Evolutionary conservation across 2,329 filamentous ascomycete genomes (phyloP).

Genomic region (Cadophora sp.): DNA sequence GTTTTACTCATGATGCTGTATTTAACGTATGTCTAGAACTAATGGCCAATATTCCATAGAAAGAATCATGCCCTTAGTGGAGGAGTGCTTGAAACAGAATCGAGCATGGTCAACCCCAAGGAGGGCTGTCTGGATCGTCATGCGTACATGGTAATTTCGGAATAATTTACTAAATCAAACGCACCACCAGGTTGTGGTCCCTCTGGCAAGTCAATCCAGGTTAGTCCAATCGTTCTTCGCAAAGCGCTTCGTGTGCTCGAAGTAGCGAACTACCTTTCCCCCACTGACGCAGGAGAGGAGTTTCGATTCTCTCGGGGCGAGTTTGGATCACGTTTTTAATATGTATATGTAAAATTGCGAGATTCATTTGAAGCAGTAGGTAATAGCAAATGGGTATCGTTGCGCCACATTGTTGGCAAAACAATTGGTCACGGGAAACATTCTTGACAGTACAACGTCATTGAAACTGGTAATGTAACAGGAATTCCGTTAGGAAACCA

Average conservation of each 20-base stretch:
- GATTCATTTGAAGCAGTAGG: not conserved
- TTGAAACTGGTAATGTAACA: too few relatives aligned
- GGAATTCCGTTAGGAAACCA: too few relatives aligned
- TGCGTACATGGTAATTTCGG: not conserved
- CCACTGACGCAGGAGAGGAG: slow-evolving; percentile 3
- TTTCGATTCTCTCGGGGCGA: not conserved
- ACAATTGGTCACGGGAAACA: not conserved
- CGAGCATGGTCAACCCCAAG: too few relatives aligned
- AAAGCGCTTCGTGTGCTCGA: not conserved
- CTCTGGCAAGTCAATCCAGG: not conserved
- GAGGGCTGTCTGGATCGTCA: too few relatives aligned
- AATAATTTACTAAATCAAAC: not conserved
- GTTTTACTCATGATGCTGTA: too few relatives aligned
- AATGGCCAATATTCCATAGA: too few relatives aligned
- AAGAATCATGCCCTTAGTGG: too few relatives aligned
- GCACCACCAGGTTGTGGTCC: not conserved
- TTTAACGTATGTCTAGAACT: too few relatives aligned
- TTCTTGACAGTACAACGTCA: too few relatives aligned
- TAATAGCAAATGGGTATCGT: not conserved
- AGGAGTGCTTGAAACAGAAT: too few relatives aligned
- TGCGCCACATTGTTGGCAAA: not conserved
- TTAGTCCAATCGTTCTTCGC: not conserved
- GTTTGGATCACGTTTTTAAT: too few relatives aligned
- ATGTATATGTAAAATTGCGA: too few relatives aligned
- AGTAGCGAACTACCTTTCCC: not conserved